A percentile compares a stretch with the other conserved stretches of the same genome.
Conservation (phyloP, 2,329 filamentous ascomycete species). For the Aureobasidium lini region DNA sequence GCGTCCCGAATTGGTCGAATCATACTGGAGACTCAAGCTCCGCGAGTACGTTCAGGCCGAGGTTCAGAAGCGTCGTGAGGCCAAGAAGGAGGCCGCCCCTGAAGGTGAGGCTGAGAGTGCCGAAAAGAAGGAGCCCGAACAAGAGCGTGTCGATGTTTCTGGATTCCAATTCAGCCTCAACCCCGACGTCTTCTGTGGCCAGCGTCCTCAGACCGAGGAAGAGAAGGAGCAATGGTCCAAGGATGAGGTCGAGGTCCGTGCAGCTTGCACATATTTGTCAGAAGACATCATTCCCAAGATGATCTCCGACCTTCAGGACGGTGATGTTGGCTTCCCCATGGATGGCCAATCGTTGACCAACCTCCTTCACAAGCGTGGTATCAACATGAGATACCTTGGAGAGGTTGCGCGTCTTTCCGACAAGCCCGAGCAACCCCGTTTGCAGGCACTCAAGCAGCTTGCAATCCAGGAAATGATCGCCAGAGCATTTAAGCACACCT, state of each 20-base stretch:
- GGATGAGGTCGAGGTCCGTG: conserved; percentile 83
- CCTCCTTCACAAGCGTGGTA: conserved; percentile 89
- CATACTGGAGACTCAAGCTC: conserved; percentile 77
- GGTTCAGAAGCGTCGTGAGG: conserved; percentile 53
- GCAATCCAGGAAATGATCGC: conserved; percentile 87
- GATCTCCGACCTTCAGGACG: conserved; percentile 78
- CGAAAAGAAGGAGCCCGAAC: conserved; percentile 31
- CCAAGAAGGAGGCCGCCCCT: conserved; percentile 27
- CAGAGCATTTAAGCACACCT: conserved; percentile 91
- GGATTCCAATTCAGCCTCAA: conserved; percentile 85
- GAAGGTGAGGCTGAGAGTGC: conserved; percentile 23
- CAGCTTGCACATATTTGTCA: conserved; percentile 71
- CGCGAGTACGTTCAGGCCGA: conserved; percentile 80
- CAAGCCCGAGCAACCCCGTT: conserved; percentile 58
- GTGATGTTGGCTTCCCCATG: conserved; percentile 96
- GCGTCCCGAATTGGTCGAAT: conserved; percentile 80
- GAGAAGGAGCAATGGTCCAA: conserved; percentile 76
- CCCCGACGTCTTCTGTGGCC: conserved; percentile 90
- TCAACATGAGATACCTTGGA: conserved; percentile 95
- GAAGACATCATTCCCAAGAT: conserved; percentile 76
- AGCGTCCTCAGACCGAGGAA: conserved; percentile 78
- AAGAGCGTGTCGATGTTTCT: conserved; percentile 74
- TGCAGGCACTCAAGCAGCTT: conserved; percentile 70
- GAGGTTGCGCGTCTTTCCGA: conserved; percentile 60
- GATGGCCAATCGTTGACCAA: conserved; percentile 87